These are phyloP conservation scores for Alternaria conjuncta DNA, from an alignment of 2,329 filamentous ascomycete species.

Conservation along the genomic window DNA sequence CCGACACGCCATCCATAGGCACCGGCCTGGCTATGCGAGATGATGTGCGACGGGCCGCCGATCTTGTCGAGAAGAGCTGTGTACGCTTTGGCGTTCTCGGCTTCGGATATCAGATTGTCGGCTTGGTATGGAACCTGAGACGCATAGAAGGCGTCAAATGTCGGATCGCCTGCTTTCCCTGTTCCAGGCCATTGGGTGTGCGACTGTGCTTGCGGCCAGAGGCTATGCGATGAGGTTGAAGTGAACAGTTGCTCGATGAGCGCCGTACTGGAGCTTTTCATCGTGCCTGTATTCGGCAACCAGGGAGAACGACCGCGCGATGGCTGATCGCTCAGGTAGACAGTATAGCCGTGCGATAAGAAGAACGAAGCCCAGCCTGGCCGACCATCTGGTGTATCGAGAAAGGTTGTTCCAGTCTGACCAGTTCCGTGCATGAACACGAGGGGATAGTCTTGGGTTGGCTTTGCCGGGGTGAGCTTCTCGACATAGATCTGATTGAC, in stretches of 20 bases:
- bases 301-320: constrained; percentile 56
- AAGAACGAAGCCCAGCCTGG: constrained; percentile 59
- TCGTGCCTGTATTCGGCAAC: constrained; percentile 41
- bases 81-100: constrained; percentile 48
- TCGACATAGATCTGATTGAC: constrained; percentile 19
- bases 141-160: constrained; percentile 59
- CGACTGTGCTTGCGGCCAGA: constrained; percentile 52
- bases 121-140: constrained; percentile 51
- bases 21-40: constrained; percentile 61
- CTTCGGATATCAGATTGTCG: constrained; percentile 37
- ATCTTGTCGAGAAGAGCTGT: constrained; percentile 53
- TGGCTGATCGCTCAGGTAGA: constrained; percentile 58
- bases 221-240: constrained; percentile 42
- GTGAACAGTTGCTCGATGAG: constrained; percentile 41
- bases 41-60: constrained; percentile 52
- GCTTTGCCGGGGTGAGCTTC: constrained; percentile 24
- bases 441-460: constrained; percentile 24
- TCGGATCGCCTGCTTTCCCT: constrained; percentile 51
- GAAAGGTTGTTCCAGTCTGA: constrained; percentile 42
- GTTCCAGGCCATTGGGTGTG: constrained; percentile 55
- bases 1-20: constrained; percentile 57
- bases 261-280: constrained; percentile 12
- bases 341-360: constrained; percentile 54
- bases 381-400: constrained; percentile 57
- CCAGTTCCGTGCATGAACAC: constrained; percentile 38